Base-by-base conservation (phyloP, 2,329 filamentous ascomycete genomes). In the Orbilia ellipsospora region DNA sequence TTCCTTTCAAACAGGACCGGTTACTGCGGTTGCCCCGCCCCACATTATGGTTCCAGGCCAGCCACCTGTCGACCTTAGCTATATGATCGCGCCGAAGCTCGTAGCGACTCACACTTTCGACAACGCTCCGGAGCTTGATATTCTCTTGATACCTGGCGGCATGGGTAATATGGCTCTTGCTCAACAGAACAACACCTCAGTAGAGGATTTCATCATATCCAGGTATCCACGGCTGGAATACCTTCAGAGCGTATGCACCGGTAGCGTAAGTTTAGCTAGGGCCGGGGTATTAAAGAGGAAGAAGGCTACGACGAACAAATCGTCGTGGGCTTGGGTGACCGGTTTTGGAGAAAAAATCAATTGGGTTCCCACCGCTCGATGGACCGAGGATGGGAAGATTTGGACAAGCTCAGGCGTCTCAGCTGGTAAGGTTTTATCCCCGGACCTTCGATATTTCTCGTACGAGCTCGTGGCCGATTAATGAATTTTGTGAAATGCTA, bases 281-380 rank as follows among this genome's bases (percentile, higher is more conserved):
- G 83, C 88, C 0, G 89, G 89, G 0, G 80, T 90, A 1, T 80
- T 92, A 28, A 85, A 91, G 74, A 87, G 88, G 0, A 83, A 83
- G 74, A 82, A 84, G 13, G 90, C 89, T 2, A 92, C 90, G 2
- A 89, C 88, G 12, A 92, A 92, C 80, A 92, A 92, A 81, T n/a
- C 44, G 4, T 31, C 45, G 7, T 75, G 65, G 64, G n/a, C 50
- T 15, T 51, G 20, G 76, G 85, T 87, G 7, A 85, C 82, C 1
- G 80, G 82, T 0, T 31, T 6, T 4, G 18, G n/a, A 62, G 84
- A 86, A 0, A 82, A 84, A 0, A 87, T 89, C 0, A 80, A 86
- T 0, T 92, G 90, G 90, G 84, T 89, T 31, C 81, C 83, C 0
- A 84, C 85, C 40, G 89, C 90, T 16, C 84, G 90, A 45, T 92